Percentiles rank a stretch among this genome's conserved stretches.
phyloP scores from a whole-genome alignment of 805 yeast genomes.

The Myxozyma vanderwaltii region DNA sequence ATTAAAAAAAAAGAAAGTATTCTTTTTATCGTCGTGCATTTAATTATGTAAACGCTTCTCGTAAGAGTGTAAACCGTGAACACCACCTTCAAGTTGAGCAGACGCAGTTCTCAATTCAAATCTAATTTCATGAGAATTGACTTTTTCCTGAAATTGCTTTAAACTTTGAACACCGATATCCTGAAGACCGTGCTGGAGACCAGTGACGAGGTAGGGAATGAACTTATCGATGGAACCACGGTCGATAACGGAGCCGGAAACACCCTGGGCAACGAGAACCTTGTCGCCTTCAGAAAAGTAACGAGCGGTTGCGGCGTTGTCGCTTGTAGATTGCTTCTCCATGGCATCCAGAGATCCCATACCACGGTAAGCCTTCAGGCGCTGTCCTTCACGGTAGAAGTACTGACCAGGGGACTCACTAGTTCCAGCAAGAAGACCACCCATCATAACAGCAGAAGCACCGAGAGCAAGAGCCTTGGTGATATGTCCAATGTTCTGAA shows the following conservation, averaged over 20 bases:
- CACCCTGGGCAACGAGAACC: slow-evolving; percentile 99
- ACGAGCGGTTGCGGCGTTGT: slow-evolving; percentile 97
- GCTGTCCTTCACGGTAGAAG: slow-evolving; percentile 96
- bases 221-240: slow-evolving; percentile 94
- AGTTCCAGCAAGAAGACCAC: slow-evolving; percentile 98
- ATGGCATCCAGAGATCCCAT: slow-evolving; percentile 99
- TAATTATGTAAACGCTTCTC: slow-evolving; percentile 84
- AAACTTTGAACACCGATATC: slow-evolving; percentile 87
- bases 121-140: slow-evolving; percentile 71
- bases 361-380: slow-evolving; percentile 97
- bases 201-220: slow-evolving; percentile 89
- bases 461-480: slow-evolving; percentile 96
- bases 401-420: slow-evolving; percentile 98
- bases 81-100: slow-evolving; percentile 99
- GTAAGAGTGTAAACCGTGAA: slow-evolving; percentile 91
- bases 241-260: slow-evolving; percentile 93
- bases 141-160: slow-evolving; percentile 61
- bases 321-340: slow-evolving; percentile 79
- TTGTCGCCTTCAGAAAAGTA: slow-evolving; percentile 95
- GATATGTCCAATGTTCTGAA: slow-evolving; percentile 97
- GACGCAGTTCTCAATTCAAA: slow-evolving; percentile 98
- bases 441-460: slow-evolving; percentile 98
- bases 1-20: too few relatives aligned
- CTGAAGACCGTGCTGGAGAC: slow-evolving; percentile 98
- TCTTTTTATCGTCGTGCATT: too few relatives aligned